These are phyloP conservation scores for Aspergillus sp. DNA, from an alignment of 2,329 filamentous ascomycete genomes.

Conservation along the genomic window DNA sequence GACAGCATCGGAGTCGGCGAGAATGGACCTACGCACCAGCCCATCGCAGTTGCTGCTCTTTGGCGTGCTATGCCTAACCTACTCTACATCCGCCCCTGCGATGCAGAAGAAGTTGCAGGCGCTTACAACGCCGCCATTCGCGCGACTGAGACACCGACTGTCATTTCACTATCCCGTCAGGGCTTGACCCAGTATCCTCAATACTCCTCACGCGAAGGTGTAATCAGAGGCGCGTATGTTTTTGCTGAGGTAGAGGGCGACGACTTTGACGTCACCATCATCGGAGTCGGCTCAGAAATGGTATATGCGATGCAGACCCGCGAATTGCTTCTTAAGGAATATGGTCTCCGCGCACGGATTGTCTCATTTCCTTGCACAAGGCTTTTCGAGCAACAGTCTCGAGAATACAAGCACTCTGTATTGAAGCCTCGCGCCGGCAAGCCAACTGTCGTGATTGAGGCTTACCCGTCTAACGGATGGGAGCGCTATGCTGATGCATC, in stretches of 20 bases:
- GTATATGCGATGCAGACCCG: conserved; percentile 47
- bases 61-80: conserved; percentile 66
- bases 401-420: conserved; percentile 48
- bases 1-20: conserved; percentile 62
- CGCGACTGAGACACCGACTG: conserved; percentile 42
- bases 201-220: conserved; percentile 39
- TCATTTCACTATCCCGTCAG: conserved; percentile 50
- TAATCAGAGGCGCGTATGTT: conserved; percentile 46
- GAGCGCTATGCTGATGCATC: conserved; percentile 51
- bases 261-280: conserved; percentile 47
- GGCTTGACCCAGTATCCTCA: conserved; percentile 40
- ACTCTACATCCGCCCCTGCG: conserved; percentile 61
- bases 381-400: conserved; percentile 51
- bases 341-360: conserved; percentile 48
- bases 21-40: conserved; percentile 65
- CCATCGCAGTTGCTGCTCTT: conserved; percentile 58
- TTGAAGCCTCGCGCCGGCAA: conserved; percentile 42
- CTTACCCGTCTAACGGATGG: conserved; percentile 54
- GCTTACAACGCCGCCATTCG: conserved; percentile 45
- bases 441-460: conserved; percentile 52
- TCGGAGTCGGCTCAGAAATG: conserved; percentile 55
- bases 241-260: conserved; percentile 32
- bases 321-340: conserved; percentile 38
- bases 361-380: conserved; percentile 55
- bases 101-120: conserved; percentile 57